phyloP scores from a whole-genome alignment of 2,329 filamentous ascomycete species.

The Phialophora expanda region DNA sequence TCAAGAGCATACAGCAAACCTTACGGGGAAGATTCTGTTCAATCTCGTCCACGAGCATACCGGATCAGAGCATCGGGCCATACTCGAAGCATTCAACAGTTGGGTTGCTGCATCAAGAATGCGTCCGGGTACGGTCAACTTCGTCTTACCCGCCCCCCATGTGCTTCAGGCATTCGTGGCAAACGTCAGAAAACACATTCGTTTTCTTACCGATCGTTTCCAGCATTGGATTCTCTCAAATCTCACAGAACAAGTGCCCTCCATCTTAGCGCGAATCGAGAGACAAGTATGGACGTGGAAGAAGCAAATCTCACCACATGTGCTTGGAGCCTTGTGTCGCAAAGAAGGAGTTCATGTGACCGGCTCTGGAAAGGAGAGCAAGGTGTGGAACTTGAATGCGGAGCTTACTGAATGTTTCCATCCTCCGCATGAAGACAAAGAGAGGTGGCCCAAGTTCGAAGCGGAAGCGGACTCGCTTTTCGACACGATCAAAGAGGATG shows the following conservation, averaged over 20 bases:
- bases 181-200: neutral
- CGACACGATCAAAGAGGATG: neutral
- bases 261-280: neutral
- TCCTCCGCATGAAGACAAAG: neutral
- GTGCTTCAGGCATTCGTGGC: neutral
- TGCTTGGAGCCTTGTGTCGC: neutral
- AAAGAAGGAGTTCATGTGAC: neutral
- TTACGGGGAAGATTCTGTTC: slow-evolving; percentile 18
- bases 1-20: slow-evolving; percentile 9
- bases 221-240: neutral
- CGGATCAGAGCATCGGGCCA: neutral
- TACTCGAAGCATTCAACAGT: slow-evolving; percentile 5
- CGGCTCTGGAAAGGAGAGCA: neutral
- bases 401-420: neutral
- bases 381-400: neutral
- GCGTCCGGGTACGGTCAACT: neutral
- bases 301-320: neutral
- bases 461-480: neutral
- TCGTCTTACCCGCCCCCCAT: neutral
- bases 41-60: slow-evolving; percentile 4
- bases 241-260: neutral
- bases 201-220: neutral
- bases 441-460: neutral
- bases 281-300: neutral
- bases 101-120: slow-evolving; percentile 8